phyloP scores from a whole-genome alignment of 202 grass and related monocot genomes.

The Panicum virgatum region DNA sequence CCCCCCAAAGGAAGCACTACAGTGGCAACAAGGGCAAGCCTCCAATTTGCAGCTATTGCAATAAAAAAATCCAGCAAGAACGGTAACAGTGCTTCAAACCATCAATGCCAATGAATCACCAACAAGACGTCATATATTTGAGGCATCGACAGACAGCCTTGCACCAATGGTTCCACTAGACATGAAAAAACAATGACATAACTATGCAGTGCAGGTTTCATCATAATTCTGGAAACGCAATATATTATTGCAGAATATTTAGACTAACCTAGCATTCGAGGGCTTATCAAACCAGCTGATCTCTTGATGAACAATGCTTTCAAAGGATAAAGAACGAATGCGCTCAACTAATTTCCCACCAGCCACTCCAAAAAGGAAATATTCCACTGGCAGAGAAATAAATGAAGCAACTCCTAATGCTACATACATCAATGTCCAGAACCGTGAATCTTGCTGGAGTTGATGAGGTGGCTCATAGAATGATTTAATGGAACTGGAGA shows the following conservation, averaged over 20 bases:
- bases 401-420: constrained; percentile 7
- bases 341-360: constrained; percentile 26
- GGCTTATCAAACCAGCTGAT: constrained; percentile 28
- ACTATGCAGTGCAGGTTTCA: background rate
- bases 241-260: background rate
- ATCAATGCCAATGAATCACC: constrained; percentile 26
- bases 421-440: constrained; percentile 19
- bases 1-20: constrained; percentile 2
- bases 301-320: constrained; percentile 23
- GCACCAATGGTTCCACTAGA: constrained; percentile 22
- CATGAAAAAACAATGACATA: background rate
- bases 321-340: constrained; percentile 15
- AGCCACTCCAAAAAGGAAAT: constrained; percentile 22
- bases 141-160: constrained; percentile 28
- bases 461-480: constrained; percentile 16
- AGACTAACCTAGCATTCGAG: constrained; percentile 18
- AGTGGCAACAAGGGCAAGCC: constrained; percentile 19
- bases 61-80: constrained; percentile 8
- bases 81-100: constrained; percentile 15
- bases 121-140: constrained; percentile 26
- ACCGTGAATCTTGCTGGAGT: background rate
- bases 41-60: constrained; percentile 21
- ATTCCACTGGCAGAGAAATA: background rate
- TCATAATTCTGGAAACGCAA: background rate
- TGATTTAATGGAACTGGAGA: constrained; percentile 27